Evolutionary conservation across 345 rosid species (phyloP).

Genomic region (Tarenaya hassleriana): DNA sequence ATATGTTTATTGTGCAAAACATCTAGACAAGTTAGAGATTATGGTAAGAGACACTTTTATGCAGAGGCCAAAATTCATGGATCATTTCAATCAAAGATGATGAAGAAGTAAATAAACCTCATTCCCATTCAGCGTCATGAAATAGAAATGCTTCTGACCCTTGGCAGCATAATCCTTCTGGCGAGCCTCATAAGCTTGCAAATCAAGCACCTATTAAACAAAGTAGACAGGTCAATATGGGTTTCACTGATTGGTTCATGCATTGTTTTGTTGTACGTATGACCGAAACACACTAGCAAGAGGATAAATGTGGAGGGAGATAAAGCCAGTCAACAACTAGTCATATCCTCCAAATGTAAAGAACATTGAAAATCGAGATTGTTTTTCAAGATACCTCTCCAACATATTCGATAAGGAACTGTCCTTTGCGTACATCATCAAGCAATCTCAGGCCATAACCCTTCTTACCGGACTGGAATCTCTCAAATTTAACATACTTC

Average conservation of each 20-base stretch:
- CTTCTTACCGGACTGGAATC: slow-evolving; percentile 83
- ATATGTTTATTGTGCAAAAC: slow-evolving; percentile 5
- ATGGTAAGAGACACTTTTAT: slow-evolving; percentile 1
- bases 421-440: slow-evolving; percentile 63
- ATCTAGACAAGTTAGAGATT: neutral
- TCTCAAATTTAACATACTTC: slow-evolving; percentile 62
- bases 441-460: slow-evolving; percentile 84
- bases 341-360: slow-evolving; percentile 15
- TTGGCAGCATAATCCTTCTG: slow-evolving; percentile 82
- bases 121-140: slow-evolving; percentile 94
- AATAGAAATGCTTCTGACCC: slow-evolving; percentile 98
- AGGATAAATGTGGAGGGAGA: slow-evolving; percentile 8
- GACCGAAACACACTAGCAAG: neutral
- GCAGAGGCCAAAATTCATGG: slow-evolving; percentile 6
- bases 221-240: neutral
- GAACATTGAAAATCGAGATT: slow-evolving; percentile 9
- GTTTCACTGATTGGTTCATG: neutral
- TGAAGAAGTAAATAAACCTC: slow-evolving; percentile 53
- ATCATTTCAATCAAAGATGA: slow-evolving; percentile 16
- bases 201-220: slow-evolving; percentile 79
- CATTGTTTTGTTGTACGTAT: slow-evolving; percentile 2
- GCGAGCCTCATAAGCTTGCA: slow-evolving; percentile 73
- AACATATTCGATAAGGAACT: slow-evolving; percentile 90
- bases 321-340: slow-evolving; percentile 8
- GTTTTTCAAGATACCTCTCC: slow-evolving; percentile 67